Conservation (phyloP, 768 basidiomycete species). For the Hypholoma sublateritium region DNA sequence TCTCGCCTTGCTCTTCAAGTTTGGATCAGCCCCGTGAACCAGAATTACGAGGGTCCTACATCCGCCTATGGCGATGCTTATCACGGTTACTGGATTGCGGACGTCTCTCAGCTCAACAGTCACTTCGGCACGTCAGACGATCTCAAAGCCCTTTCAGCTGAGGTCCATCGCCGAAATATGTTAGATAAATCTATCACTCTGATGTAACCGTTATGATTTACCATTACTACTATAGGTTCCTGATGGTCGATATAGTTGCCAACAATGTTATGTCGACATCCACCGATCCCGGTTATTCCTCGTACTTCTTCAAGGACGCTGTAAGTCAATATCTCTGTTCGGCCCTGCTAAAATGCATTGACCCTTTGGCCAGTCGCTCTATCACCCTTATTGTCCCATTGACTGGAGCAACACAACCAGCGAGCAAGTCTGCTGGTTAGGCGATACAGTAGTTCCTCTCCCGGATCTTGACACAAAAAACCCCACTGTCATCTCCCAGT, state of each 20-base stretch:
- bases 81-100: constrained; percentile 83
- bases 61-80: constrained; percentile 81
- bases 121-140: constrained; percentile 75
- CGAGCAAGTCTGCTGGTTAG: constrained; percentile 81
- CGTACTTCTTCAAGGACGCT: constrained; percentile 66
- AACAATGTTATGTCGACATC: constrained; percentile 84
- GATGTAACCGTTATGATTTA: neutral
- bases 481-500: constrained; percentile 57
- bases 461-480: constrained; percentile 81
- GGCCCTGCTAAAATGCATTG: neutral
- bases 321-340: constrained; percentile 29
- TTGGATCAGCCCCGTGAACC: constrained; percentile 82
- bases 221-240: constrained; percentile 41
- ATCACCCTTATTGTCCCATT: constrained; percentile 79
- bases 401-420: constrained; percentile 69
- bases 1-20: constrained; percentile 34
- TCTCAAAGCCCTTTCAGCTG: constrained; percentile 62
- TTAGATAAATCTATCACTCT: constrained; percentile 23
- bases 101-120: constrained; percentile 64
- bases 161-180: constrained; percentile 75
- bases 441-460: constrained; percentile 70
- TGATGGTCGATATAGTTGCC: constrained; percentile 85
- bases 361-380: constrained; percentile 47
- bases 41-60: constrained; percentile 72
- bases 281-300: constrained; percentile 59